phyloP scores from a whole-genome alignment of 2,329 filamentous ascomycete genomes.

The Leptographium procerum region DNA sequence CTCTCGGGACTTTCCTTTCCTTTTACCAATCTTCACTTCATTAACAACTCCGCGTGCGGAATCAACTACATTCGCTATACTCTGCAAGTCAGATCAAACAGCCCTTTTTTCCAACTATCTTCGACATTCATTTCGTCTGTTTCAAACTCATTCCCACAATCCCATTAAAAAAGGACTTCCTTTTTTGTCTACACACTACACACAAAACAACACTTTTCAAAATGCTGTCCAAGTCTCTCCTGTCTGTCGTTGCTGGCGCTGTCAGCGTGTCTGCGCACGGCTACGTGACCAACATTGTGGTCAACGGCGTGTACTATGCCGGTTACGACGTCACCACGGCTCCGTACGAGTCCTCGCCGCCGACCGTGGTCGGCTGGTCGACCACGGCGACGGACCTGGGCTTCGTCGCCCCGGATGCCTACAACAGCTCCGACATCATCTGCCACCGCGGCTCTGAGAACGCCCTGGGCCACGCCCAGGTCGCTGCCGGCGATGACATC shows the following conservation, averaged over 20 bases:
- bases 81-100: not conserved
- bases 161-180: not conserved
- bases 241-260: constrained; percentile 31
- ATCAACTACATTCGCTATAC: not conserved
- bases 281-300: constrained; percentile 31
- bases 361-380: constrained; percentile 28
- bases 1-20: not conserved
- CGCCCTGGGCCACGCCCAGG: constrained; percentile 24
- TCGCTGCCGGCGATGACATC: constrained; percentile 28
- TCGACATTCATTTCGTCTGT: not conserved
- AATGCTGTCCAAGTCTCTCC: constrained; percentile 1
- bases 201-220: not conserved
- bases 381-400: constrained; percentile 35
- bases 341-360: constrained; percentile 25
- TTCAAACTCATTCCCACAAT: not conserved
- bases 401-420: constrained; percentile 32
- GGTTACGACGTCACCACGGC: constrained; percentile 28
- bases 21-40: not conserved
- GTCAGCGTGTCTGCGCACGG: constrained; percentile 36
- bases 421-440: constrained; percentile 29
- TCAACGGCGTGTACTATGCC: constrained; percentile 48
- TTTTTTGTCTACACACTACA: not conserved
- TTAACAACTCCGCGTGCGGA: not conserved
- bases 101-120: not conserved
- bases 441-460: constrained; percentile 31